A percentile compares a stretch with the other conserved stretches of the same genome.
phyloP scores from a whole-genome alignment of 345 rosid species.

The Euphorbia lathyris region DNA sequence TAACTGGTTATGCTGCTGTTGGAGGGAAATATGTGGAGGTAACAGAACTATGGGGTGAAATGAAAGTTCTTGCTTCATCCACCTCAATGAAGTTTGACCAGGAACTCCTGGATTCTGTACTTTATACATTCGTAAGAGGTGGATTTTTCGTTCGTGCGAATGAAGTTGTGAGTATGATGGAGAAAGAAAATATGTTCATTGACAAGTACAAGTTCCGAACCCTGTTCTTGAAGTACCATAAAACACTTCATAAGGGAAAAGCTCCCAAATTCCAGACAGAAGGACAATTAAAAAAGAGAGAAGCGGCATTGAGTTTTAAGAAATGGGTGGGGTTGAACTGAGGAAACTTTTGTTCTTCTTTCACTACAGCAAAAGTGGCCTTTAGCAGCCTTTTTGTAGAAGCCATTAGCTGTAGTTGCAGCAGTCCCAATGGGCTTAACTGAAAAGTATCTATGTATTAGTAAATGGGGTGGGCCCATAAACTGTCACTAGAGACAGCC shows the following conservation, averaged over 20 bases:
- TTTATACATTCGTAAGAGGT: conserved; percentile 87
- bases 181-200: conserved; percentile 72
- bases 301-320: conserved; percentile 67
- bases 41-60: conserved; percentile 92
- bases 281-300: conserved; percentile 70
- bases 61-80: conserved; percentile 71
- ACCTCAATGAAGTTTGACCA: conserved; percentile 79
- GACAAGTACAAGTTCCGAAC: conserved; percentile 87
- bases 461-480: too few species aligned
- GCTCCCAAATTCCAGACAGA: conserved; percentile 88
- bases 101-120: conserved; percentile 85
- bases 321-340: conserved; percentile 72
- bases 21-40: conserved; percentile 89
- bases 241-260: conserved; percentile 82
- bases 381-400: too few species aligned
- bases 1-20: conserved; percentile 81
- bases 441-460: too few species aligned
- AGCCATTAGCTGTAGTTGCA: too few species aligned
- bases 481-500: too few species aligned
- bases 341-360: conserved; percentile 14
- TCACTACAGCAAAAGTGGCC: too few species aligned
- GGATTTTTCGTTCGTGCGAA: conserved; percentile 79
- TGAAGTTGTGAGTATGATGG: conserved; percentile 81
- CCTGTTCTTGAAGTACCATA: conserved; percentile 87
- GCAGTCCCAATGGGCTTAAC: too few species aligned